These are phyloP conservation scores for Arxiozyma bovina DNA, from an alignment of 1,139 yeast species.

Conservation along the genomic window DNA sequence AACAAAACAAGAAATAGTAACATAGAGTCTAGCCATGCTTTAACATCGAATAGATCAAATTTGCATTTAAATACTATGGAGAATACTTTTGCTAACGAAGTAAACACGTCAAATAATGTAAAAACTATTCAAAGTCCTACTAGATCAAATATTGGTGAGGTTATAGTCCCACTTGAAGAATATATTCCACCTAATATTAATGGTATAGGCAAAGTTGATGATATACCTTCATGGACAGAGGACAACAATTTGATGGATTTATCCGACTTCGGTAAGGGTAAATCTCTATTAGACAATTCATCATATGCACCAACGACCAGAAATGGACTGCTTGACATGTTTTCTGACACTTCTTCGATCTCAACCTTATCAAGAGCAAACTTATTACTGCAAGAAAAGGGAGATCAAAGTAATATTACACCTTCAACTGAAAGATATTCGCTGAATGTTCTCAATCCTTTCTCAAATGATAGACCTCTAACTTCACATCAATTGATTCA, in stretches of 20 bases:
- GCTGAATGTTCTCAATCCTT: neutral
- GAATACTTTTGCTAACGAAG: conserved; percentile 15
- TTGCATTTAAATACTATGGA: conserved; percentile 12
- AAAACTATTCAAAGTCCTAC: conserved; percentile 24
- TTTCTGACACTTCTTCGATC: conserved; percentile 26
- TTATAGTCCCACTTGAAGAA: conserved; percentile 39
- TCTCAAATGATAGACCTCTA: neutral
- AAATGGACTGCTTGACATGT: conserved; percentile 37
- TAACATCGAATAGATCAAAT: conserved; percentile 19
- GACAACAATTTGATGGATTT: conserved; percentile 7
- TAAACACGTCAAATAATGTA: conserved; percentile 25
- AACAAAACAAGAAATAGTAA: neutral
- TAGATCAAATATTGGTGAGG: conserved; percentile 37
- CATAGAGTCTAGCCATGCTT: conserved; percentile 8
- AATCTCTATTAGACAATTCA: neutral
- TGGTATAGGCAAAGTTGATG: conserved; percentile 30
- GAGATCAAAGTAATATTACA: conserved; percentile 2
- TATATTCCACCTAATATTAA: conserved; percentile 32
- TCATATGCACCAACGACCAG: conserved; percentile 1
- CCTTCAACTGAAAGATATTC: conserved; percentile 3
- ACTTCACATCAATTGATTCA: neutral
- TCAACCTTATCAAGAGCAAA: conserved; percentile 19
- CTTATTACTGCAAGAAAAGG: conserved; percentile 15
- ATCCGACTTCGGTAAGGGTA: conserved; percentile 4
- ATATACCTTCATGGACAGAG: conserved; percentile 16